Evolutionary conservation across 495 filamentous ascomycete species (phyloP), one percentile per base, ranked within the genome.

Genomic region (Penicillium herquei): DNA sequence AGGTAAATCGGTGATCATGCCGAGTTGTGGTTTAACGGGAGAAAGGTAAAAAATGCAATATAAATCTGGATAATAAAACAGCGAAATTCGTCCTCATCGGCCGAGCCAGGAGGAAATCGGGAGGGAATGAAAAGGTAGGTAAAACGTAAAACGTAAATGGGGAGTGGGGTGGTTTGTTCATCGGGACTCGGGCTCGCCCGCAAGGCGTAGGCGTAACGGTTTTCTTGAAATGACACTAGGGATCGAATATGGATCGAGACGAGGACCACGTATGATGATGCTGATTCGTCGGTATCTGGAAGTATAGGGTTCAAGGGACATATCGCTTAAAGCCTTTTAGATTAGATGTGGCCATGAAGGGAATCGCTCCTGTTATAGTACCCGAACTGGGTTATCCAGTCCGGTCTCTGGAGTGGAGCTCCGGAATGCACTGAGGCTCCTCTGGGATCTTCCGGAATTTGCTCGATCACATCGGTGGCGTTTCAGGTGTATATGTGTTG

Each of bases 201-300:
- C 52, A 37, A 13, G 62, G 43, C 51, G 62, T 70, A 69, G 68
- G 67, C 67, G 60, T 70, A 76, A 76, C 71, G 70, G 69, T 67
- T 73, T 72, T 45, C 54, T n/a, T n/a, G 49, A 56, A 55, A 65
- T 62, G 61, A 64, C 60, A 64, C 52, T 55, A 58, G 61, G 57
- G 53, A 58, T 66, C 63, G 57, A 61, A 46, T 57, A 42, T 48
- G 57, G 61, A 61, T 58, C 61, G 55, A 64, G 51, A 45, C 51
- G 49, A 58, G 21, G 60, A 49, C 56, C 46, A 58, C n/a, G 55
- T 48, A 53, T 5, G 30, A 30, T 14, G 41, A 8, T 16, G 6
- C 7, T 65, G 62, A 67, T 67, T 67, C 54, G 65, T 42, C 30
- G 21, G 30, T 26, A 26, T 4, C 21, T 2, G 16, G 40, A 30